Evolutionary conservation across 306 rosid genomes (phyloP).

Genomic region (Quercus parvula): DNA sequence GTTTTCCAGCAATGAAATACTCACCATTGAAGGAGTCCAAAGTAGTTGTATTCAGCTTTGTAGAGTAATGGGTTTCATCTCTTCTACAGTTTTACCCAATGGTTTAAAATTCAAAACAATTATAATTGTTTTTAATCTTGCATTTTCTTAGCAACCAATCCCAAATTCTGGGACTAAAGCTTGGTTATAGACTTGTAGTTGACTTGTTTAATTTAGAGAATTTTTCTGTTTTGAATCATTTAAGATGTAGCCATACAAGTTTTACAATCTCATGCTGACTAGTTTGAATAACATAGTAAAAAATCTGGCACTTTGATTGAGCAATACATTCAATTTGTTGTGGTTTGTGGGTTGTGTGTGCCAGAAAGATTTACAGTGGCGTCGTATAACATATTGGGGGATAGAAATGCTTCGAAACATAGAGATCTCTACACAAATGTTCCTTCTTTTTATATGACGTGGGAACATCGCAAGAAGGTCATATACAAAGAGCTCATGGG

Average conservation of each 20-base stretch:
- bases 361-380: conserved; percentile 70
- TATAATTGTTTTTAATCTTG: neutral
- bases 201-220: neutral
- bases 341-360: conserved; percentile 3
- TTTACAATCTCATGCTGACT: too few species aligned
- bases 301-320: neutral
- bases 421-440: conserved; percentile 58
- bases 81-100: too few species aligned
- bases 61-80: too few species aligned
- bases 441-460: conserved; percentile 56
- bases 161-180: too few species aligned
- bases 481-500: conserved; percentile 60
- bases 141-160: neutral
- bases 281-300: neutral
- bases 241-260: too few species aligned
- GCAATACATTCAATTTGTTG: neutral
- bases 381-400: conserved; percentile 73
- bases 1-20: too few species aligned
- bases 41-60: too few species aligned
- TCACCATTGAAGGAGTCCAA: too few species aligned
- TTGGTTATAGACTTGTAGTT: neutral
- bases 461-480: conserved; percentile 60
- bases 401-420: conserved; percentile 65
- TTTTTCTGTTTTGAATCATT: neutral
- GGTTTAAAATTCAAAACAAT: too few species aligned